Base-by-base conservation (phyloP, 345 rosid genomes). In the Populus simonii region DNA sequence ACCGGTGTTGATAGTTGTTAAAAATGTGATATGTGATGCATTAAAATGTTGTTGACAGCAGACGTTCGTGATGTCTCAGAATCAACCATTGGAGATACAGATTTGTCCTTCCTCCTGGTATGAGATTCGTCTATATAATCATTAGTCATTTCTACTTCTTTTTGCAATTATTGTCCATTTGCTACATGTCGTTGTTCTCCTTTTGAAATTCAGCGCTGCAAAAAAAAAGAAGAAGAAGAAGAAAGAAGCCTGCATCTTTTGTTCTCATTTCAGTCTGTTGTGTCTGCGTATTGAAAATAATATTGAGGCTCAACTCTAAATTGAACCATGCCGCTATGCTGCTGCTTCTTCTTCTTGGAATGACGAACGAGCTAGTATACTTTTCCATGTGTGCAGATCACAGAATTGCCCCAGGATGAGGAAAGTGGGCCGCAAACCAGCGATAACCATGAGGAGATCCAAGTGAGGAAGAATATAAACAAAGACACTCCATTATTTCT, bases 31-130 rank as follows among this genome's bases (percentile, higher is more conserved):
- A 29, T 33, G 62, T 76, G 29, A 79, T 29, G n/a, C 38, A 18
- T 79, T 13, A 67, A 49, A 76, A 67, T 74, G 13, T 62, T 82
- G 65, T 47, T 88, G 72, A 80, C 86, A 89, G 90, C 76, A 74
- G 51, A 81, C 57, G 71, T 66, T 79, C 74, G 85, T 57, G 80
- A 84, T 61, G 84, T 57, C 31, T 78, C 81, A 33, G 78, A 75
- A 57, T 68, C 81, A 74, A 16, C 69, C 23, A 76, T n/a, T 49
- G 91, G 78, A 78, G 96, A 88, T 79, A 61, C 67, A 65, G 89
- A 87, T n/a, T 90, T 88, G 7, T 83, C 89, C 76, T 81, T 87
- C 83, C 86, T 88, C 82, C 74, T 69, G 87, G 97, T 90, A 79
- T 65, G 86, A 47, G 33, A 61, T 74, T 77, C 61, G 57, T 76